These are phyloP conservation scores for Aechmea fasciata DNA, from an alignment of 176 grass and related monocot species.

Conservation along the genomic window DNA sequence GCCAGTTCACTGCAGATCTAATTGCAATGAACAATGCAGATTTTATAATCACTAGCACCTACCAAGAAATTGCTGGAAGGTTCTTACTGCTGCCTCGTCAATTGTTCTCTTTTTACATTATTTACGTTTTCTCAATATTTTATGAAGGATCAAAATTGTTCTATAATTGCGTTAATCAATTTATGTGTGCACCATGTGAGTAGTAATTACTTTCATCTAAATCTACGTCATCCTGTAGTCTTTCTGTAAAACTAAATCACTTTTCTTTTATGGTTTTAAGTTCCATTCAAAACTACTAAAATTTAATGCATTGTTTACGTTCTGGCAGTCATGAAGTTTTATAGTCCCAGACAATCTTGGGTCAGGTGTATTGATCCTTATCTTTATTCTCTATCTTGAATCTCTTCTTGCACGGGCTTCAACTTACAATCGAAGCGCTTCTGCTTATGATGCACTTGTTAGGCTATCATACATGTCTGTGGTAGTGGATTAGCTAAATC, in stretches of 20 bases:
- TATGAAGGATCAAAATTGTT: not conserved
- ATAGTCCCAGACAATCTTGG: no score
- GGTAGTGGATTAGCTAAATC: no score
- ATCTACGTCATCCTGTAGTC: not conserved
- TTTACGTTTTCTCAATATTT: not conserved
- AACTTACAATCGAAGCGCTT: no score
- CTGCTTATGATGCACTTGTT: no score
- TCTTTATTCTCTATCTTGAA: no score
- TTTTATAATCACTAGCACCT: slow-evolving; percentile 99
- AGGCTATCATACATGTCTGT: no score
- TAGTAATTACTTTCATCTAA: not conserved
- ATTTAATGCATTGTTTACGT: no score
- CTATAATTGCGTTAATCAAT: not conserved
- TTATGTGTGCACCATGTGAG: not conserved
- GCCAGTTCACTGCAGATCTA: slow-evolving; percentile 98
- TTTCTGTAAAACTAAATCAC: not conserved
- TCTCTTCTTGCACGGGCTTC: no score
- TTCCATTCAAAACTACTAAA: not conserved
- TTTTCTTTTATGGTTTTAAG: not conserved
- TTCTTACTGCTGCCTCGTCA: slow-evolving; percentile 26
- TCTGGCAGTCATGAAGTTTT: no score
- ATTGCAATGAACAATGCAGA: slow-evolving; percentile 91
- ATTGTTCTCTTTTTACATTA: not conserved
- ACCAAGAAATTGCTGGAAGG: slow-evolving; percentile 99
- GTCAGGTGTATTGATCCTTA: no score